These are phyloP conservation scores for Hydrangea macrophylla DNA, from an alignment of 148 eudicot species.

Conservation along the genomic window DNA sequence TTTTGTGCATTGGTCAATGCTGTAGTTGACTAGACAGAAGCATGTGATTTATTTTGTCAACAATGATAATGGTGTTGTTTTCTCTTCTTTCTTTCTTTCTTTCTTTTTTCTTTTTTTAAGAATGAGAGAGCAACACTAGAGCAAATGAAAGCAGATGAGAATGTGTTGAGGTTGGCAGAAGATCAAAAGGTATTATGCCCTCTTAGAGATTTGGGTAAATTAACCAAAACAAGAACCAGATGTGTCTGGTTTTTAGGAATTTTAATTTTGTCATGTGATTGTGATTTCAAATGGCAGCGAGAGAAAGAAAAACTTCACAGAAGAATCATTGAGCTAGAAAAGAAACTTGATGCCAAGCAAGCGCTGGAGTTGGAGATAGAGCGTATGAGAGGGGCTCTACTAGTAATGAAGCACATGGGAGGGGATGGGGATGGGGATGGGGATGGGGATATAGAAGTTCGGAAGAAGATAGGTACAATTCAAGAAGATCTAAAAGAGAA, in stretches of 20 bases:
- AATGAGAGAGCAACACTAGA: slow-evolving; percentile 35
- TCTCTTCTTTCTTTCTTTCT: too few species aligned
- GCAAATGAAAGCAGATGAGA: slow-evolving; percentile 42
- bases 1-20: neutral
- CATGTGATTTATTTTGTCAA: neutral
- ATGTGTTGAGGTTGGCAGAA: slow-evolving; percentile 32
- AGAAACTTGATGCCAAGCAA: neutral
- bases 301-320: neutral
- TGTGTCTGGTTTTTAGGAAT: slow-evolving; percentile 14
- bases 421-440: neutral
- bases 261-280: neutral
- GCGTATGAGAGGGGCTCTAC: neutral
- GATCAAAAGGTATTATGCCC: slow-evolving; percentile 33
- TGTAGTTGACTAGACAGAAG: neutral
- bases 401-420: neutral
- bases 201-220: neutral
- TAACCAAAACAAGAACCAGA: slow-evolving; percentile 24
- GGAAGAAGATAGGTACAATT: slow-evolving; percentile 22
- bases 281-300: neutral
- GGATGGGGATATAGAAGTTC: neutral
- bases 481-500: slow-evolving; percentile 34
- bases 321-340: slow-evolving; percentile 1
- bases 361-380: neutral
- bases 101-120: too few species aligned
- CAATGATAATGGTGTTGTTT: neutral